Evolutionary conservation across 306 rosid genomes (phyloP).

Genomic region (Acacia acuminata): DNA sequence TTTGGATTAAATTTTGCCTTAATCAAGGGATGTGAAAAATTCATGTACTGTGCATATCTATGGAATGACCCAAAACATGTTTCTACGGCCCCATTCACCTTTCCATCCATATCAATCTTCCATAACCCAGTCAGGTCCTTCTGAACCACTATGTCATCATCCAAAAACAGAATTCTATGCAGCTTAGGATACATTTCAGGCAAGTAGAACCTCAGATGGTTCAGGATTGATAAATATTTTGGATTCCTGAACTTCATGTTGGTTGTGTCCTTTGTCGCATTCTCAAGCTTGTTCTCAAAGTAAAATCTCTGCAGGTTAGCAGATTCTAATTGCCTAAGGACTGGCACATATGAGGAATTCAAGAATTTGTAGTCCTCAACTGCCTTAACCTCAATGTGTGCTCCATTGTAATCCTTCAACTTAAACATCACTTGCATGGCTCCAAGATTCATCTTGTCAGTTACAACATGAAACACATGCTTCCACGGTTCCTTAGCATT

Average conservation of each 20-base stretch:
- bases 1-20: conserved; percentile 79
- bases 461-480: conserved; percentile 87
- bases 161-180: conserved; percentile 73
- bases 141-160: conserved; percentile 88
- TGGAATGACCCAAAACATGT: conserved; percentile 89
- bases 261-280: conserved; percentile 81
- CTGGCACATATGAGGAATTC: conserved; percentile 81
- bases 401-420: conserved; percentile 68
- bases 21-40: conserved; percentile 86
- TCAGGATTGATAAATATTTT: conserved; percentile 74
- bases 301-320: conserved; percentile 72
- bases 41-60: conserved; percentile 86
- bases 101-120: conserved; percentile 87
- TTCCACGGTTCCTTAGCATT: conserved; percentile 85
- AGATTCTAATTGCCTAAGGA: conserved; percentile 74
- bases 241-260: conserved; percentile 94
- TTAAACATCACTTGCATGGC: conserved; percentile 93
- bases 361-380: conserved; percentile 86
- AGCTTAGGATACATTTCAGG: conserved; percentile 86
- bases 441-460: conserved; percentile 91
- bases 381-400: conserved; percentile 78
- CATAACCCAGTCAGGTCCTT: conserved; percentile 83
- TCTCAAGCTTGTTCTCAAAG: conserved; percentile 85
- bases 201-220: conserved; percentile 82
- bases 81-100: conserved; percentile 92